Conservation (phyloP, 805 yeast species). For the Nakazawaea holstii region DNA sequence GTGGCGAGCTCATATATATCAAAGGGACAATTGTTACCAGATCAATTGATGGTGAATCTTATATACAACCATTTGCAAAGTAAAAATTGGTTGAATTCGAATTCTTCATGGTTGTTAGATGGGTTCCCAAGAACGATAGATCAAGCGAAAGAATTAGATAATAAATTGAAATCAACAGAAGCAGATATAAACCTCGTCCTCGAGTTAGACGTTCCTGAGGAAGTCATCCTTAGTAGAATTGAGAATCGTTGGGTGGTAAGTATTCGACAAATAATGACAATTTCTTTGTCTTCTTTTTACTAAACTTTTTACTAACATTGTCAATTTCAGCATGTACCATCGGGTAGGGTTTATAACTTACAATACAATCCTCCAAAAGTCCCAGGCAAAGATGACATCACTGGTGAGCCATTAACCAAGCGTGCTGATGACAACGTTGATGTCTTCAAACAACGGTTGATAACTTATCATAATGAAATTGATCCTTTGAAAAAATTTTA, state of each 20-base stretch:
- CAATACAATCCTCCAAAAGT: slow-evolving; percentile 86
- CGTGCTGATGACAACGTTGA: slow-evolving; percentile 80
- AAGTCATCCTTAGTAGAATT: slow-evolving; percentile 75
- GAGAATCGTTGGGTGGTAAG: slow-evolving; percentile 68
- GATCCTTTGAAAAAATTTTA: slow-evolving; percentile 67
- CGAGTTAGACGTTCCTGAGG: slow-evolving; percentile 80
- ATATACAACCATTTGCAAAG: slow-evolving; percentile 43
- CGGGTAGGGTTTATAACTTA: slow-evolving; percentile 83
- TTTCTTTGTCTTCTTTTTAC: not conserved
- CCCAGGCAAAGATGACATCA: slow-evolving; percentile 77
- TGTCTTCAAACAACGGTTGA: slow-evolving; percentile 64
- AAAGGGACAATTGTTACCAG: slow-evolving; percentile 71
- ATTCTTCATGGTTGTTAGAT: slow-evolving; percentile 70
- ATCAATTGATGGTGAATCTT: slow-evolving; percentile 55
- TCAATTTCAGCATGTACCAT: slow-evolving; percentile 46
- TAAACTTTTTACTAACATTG: not conserved
- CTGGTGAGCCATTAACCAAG: slow-evolving; percentile 81
- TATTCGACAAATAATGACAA: not conserved
- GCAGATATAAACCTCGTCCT: slow-evolving; percentile 69
- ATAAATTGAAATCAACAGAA: slow-evolving; percentile 29
- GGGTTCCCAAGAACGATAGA: slow-evolving; percentile 83
- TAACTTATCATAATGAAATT: slow-evolving; percentile 51
- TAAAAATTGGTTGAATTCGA: slow-evolving; percentile 35
- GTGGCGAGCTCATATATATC: slow-evolving; percentile 51
- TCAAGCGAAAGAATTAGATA: slow-evolving; percentile 63